These are phyloP conservation scores for Phytophthora hybrid DNA, from an alignment of 352 stramenopile genomes.

Conservation along the genomic window DNA sequence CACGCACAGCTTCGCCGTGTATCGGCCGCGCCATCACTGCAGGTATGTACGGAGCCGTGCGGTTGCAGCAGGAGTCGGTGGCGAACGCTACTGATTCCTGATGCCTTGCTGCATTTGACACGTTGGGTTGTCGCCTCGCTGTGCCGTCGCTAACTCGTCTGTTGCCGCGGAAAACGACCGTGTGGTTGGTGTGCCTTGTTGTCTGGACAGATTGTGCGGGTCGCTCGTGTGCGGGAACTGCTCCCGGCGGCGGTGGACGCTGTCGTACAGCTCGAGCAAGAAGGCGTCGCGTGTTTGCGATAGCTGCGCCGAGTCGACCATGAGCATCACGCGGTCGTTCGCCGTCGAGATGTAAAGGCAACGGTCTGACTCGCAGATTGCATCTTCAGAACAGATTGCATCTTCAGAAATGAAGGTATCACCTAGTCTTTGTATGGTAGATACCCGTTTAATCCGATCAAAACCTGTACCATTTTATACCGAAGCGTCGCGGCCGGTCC, in stretches of 20 bases:
- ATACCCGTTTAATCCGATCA: constrained; percentile 25
- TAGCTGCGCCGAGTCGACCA: constrained; percentile 60
- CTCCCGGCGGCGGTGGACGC: constrained; percentile 80
- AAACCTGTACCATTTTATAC: constrained; percentile 36
- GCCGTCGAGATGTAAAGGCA: constrained; percentile 30
- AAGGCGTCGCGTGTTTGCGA: constrained; percentile 86
- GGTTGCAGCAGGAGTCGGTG: not conserved
- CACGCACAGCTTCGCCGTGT: constrained; percentile 82
- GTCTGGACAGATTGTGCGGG: constrained; percentile 68
- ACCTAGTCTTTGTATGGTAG: constrained; percentile 6
- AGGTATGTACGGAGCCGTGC: constrained; percentile 47
- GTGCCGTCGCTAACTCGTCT: constrained; percentile 37
- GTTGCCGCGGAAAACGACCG: constrained; percentile 21
- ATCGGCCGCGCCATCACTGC: constrained; percentile 86
- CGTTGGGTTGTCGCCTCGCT: constrained; percentile 12
- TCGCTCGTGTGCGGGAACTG: constrained; percentile 86
- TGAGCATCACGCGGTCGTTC: constrained; percentile 51
- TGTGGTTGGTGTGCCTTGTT: constrained; percentile 20
- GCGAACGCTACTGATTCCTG: constrained; percentile 5
- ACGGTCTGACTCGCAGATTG: not conserved
- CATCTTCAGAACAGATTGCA: constrained; percentile 10
- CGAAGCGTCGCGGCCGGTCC: constrained; percentile 9
- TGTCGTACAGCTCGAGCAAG: constrained; percentile 81
- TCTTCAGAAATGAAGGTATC: constrained; percentile 20
- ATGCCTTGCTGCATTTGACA: constrained; percentile 24